Base-by-base conservation (phyloP, 2,329 filamentous ascomycete species). In the Aspergillus carbonarius region DNA sequence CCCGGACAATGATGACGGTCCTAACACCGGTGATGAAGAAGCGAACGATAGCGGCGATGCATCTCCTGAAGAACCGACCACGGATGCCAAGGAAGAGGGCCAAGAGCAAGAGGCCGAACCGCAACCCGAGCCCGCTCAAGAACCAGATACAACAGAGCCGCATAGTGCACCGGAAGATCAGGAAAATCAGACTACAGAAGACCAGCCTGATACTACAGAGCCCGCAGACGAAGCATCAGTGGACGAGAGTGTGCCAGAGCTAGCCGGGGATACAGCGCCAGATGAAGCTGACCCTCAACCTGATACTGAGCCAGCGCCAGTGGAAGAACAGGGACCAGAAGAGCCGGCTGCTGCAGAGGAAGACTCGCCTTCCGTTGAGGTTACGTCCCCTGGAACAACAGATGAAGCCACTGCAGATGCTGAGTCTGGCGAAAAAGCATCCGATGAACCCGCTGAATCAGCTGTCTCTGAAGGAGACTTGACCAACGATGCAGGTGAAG, bases 261-360 rank as follows among this genome's bases (percentile, higher is more conserved):
- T 35, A 46, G 30, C 55, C 7, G 40, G 48, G 18, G 54, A 51
- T 13, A 34, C 56, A 42, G 18, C 48, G 9, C 50, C 68, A 66
- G 59, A 63, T 12, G 40, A 55, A 46, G 58, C 35, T 37, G 54
- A 52, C 50, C 48, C 61, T 7, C 39, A 62, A n/a, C 20, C 50
- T 30, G 55, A 67, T 25, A 44, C 49, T n/a, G 62, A 66, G n/a
- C 57, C 39, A 34, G 32, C 47, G 8, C 40, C 48, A 23, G 23
- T 53, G 17, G 52, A 55, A 20, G 60, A 56, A 23, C 32, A 42
- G 17, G 49, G 42, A 12, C 13, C 37, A 17, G 25, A 54, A 49
- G 47, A 58, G 20, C 55, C 58, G 52, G 55, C 58, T 17, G 56
- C 61, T 15, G 60, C 63, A 18, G 54, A 59, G n/a, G 40, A 48